Conservation (phyloP, 2,329 filamentous ascomycete species). For the Akanthomyces lecanii region DNA sequence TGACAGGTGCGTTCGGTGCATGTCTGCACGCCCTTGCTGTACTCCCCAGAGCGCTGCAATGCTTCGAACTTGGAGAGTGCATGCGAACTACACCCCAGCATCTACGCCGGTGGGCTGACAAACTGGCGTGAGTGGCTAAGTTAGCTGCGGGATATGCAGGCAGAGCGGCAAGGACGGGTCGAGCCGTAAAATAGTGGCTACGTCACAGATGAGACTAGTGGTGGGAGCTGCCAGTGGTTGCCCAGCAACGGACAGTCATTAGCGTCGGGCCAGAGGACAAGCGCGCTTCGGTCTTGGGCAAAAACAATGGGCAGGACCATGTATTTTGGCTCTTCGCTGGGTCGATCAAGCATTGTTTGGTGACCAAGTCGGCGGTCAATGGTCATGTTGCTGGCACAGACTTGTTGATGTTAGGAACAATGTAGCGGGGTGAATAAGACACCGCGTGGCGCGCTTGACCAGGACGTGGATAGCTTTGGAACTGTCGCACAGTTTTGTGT, state of each 20-base stretch:
- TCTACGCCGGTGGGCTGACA: background rate
- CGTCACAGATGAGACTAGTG: slow-evolving; percentile 6
- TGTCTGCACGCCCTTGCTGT: too few relatives aligned
- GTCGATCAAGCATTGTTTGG: background rate
- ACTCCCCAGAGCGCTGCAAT: too few relatives aligned
- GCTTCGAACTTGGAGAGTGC: too few relatives aligned
- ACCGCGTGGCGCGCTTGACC: background rate
- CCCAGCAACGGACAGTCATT: background rate
- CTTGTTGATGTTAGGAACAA: background rate
- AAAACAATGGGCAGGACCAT: slow-evolving; percentile 1
- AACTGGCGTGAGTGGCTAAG: too few relatives aligned
- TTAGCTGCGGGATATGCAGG: background rate
- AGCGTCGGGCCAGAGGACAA: slow-evolving; percentile 3
- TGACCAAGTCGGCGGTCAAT: background rate
- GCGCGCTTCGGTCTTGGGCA: background rate
- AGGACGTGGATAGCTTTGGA: background rate
- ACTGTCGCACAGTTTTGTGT: background rate
- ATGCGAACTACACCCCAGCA: too few relatives aligned
- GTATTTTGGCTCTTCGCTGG: background rate
- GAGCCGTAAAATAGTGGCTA: slow-evolving; percentile 4
- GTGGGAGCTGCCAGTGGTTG: background rate
- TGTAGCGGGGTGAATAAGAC: background rate
- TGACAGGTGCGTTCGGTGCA: too few relatives aligned
- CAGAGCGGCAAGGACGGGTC: slow-evolving; percentile 11
- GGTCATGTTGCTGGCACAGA: background rate